Percentiles rank a stretch among this genome's conserved stretches.
Evolutionary conservation across 129 eudicot genomes (phyloP).

Genomic region (Heracleum sosnowskyi): DNA sequence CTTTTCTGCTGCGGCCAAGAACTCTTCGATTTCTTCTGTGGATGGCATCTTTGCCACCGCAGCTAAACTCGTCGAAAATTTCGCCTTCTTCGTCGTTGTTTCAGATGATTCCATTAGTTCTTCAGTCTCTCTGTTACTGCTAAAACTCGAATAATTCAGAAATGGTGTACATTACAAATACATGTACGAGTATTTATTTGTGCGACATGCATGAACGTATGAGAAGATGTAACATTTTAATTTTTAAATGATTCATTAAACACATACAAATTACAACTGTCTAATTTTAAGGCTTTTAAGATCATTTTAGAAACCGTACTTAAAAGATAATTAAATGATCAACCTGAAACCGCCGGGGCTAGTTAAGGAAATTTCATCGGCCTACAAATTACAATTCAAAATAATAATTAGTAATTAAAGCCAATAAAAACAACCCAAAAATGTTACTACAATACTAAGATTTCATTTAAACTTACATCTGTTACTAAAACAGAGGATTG

Average conservation of each 20-base stretch:
- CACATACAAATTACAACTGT: not conserved
- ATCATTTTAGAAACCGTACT: not conserved
- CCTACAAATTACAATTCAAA: slow-evolving; percentile 23
- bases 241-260: not conserved
- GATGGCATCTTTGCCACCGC: slow-evolving; percentile 31
- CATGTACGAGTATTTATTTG: not conserved
- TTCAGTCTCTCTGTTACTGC: slow-evolving; percentile 39
- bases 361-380: slow-evolving; percentile 31
- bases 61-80: slow-evolving; percentile 6
- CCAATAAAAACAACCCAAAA: not conserved
- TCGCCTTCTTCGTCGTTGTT: slow-evolving; percentile 18
- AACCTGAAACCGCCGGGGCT: slow-evolving; percentile 55
- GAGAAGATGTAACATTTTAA: slow-evolving; percentile 23
- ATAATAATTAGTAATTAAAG: not conserved
- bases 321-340: slow-evolving; percentile 4
- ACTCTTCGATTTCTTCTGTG: slow-evolving; percentile 61
- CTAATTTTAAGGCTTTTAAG: not conserved
- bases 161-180: not conserved
- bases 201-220: not conserved
- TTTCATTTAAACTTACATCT: not conserved
- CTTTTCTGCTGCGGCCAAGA: slow-evolving; percentile 57
- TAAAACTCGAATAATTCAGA: not conserved
- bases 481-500: not conserved
- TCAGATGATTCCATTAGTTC: slow-evolving; percentile 29
- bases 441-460: too few species aligned